A percentile compares a stretch with the other conserved stretches of the same genome.
phyloP scores from a whole-genome alignment of 1,284 basidiomycete genomes.

The Grifola frondosa region DNA sequence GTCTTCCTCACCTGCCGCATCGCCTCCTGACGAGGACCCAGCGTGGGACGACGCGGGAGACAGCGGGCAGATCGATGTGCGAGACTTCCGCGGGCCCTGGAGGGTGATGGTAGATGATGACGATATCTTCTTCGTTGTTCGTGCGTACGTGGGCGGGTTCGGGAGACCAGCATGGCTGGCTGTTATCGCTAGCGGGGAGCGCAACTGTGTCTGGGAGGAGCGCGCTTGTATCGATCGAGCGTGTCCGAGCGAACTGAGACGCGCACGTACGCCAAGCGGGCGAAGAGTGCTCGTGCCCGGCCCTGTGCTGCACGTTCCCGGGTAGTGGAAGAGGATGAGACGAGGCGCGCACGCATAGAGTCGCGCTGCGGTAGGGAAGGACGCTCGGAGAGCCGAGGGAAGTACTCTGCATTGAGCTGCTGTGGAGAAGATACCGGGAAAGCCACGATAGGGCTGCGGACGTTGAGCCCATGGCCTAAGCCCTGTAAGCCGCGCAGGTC shows the following conservation, averaged over 20 bases:
- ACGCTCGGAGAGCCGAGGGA: slow-evolving; percentile 19
- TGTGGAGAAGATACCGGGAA: slow-evolving; percentile 31
- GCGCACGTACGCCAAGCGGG: slow-evolving; percentile 62
- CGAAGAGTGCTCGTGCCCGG: slow-evolving; percentile 19
- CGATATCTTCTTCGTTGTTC: slow-evolving; percentile 48
- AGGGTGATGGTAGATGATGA: slow-evolving; percentile 71
- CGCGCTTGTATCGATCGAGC: slow-evolving; percentile 14
- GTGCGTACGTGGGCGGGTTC: slow-evolving; percentile 33
- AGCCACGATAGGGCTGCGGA: slow-evolving; percentile 18
- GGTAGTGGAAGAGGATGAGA: slow-evolving; percentile 10
- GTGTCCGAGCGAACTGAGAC: slow-evolving; percentile 63
- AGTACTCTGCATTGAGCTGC: slow-evolving; percentile 18
- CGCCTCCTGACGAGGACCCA: slow-evolving; percentile 19
- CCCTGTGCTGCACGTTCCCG: slow-evolving; percentile 15
- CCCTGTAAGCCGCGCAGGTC: slow-evolving; percentile 75
- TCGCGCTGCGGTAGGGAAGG: slow-evolving; percentile 10
- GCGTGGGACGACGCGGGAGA: slow-evolving; percentile 51
- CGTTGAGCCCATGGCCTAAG: slow-evolving; percentile 55
- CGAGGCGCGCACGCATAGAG: slow-evolving; percentile 8
- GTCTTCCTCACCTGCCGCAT: slow-evolving; percentile 4
- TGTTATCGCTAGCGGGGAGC: slow-evolving; percentile 5
- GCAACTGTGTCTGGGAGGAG: slow-evolving; percentile 7
- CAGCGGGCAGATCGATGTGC: slow-evolving; percentile 39
- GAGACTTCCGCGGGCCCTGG: slow-evolving; percentile 45
- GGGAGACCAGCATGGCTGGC: slow-evolving; percentile 24